Evolutionary conservation across 2,329 filamentous ascomycete species (phyloP), one percentile per base, ranked within the genome.

Genomic region (Biscogniauxia mediterranea): DNA sequence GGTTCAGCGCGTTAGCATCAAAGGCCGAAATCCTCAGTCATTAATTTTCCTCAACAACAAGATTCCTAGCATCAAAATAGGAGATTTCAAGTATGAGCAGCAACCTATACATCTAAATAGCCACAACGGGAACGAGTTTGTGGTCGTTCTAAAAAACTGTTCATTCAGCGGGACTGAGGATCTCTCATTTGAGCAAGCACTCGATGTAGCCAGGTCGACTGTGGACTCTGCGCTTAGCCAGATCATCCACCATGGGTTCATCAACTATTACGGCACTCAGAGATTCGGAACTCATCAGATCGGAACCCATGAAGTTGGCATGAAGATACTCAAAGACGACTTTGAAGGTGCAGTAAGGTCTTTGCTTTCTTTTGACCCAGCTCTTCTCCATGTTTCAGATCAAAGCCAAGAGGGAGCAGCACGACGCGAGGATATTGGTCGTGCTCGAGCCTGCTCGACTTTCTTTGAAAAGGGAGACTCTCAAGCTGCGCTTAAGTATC

Each of bases 251-350:
- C 84, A 89, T 52, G 95, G 95, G 2, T 99, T 96, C 80, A 88
- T 99, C 77, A 99, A 99, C 77, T 99, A 98, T 79, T 99, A 93
- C 72, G 95, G 95, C 8, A 86, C 98, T n/a, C 95, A 99, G 77
- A 88, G 95, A 23, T 99, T 99, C 70, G 95, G 95, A 26, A 94
- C 93, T 0, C 94, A 95, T 75, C 80, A 87, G 26, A 89, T 91
- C 13, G 90, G 93, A 38, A 99, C 95, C 0, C 92, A 98, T 71
- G 84, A 89, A 50, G 81, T 97, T 55, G 95, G 95, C 55, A 86
- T 89, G 72, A 89, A 91, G 74, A 93, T 99, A 72, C 83, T 99
- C 0, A 85, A 91, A 67, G 89, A 86, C 28, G 87, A 97, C 70
- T 93, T 93, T 68, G 84, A 93, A 72, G 90, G 86, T 32, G 94